Base-by-base conservation (phyloP, 192 early-diverging fungal genomes). In the Backusella mclennaniae region DNA sequence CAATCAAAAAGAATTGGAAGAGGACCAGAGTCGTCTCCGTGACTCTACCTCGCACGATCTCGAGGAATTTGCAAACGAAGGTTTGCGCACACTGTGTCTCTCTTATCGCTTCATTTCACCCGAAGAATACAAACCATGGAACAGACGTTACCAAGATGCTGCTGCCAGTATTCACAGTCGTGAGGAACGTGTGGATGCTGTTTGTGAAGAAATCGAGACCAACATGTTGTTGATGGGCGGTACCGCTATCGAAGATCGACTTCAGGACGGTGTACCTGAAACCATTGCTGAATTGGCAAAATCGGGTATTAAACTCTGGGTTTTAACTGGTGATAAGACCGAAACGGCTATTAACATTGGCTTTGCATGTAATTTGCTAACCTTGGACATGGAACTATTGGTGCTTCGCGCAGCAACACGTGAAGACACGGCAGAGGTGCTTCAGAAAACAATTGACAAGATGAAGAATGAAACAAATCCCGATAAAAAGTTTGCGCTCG, bases 301-400 rank as follows among this genome's bases (percentile, higher is more conserved):
- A 53, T 97, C 96, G 0, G 96, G 96, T 21, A 95, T 98, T 76
- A 96, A 97, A 83, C 82, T 98, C 42, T 99, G 97, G 96, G 96
- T 99, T 44, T 85, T 98, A 72, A 99, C 97, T 0, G 97, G 96
- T 21, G 96, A 99, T 86, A 99, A 99, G 84, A 92, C 93, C 59
- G 96, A 98, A 76, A 99, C 97, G 0, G 97, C 97, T 2, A 97
- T 99, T 81, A 97, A 97, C 79, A 99, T 99, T 85, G 97, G 96
- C 19, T 95, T 94, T 72, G 93, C 96, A 17, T 96, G 95, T 85
- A 97, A 97, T 73, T 82, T 99, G 56, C 84, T 99, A 4, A 88
- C 91, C 56, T 84, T 85, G 35, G 92, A 93, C 44, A 97, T 96
- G 96, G 89, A 92, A 74, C 83, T 96, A 15, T 89, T 98, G 7